Base-by-base conservation (phyloP, 2,329 filamentous ascomycete genomes). In the Fusarium bulbicola region DNA sequence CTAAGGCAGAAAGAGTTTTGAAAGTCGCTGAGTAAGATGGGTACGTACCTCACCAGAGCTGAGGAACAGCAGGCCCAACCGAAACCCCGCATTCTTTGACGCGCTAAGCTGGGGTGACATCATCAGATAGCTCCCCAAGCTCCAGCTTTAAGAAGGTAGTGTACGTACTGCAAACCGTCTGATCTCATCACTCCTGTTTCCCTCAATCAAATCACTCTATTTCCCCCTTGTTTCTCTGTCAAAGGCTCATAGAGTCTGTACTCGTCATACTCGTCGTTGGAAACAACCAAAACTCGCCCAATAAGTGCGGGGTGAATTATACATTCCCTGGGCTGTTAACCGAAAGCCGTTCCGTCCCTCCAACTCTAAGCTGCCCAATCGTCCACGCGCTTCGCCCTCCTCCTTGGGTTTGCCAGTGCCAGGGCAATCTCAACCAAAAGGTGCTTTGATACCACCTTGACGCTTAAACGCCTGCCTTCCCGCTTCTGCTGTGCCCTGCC, bases 331-430 rank as follows among this genome's bases (percentile, higher is more conserved):
- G 63, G 59, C 67, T 70, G 73, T 76, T 76, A 77, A 76, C 76
- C 76, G 73, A 69, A 70, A 70, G 66, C 76, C 69, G 72, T 77
- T 73, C 76, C 76, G 76, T 78, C 76, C 76, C 76, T 78, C 76
- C 76, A 78, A 76, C 63, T 75, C 63, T 57, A 42, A 59, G 59
- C 54, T 60, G 62, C 58, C 75, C 72, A 75, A 71, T 76, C 61
- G 58, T 70, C 61, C 73, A 63, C 60, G 32, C 43, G 74, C 65
- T 66, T 62, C 63, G 46, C 64, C 65, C 73, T 71, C 63, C 68
- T 64, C 60, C 47, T 59, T 65, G 21, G 20, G 56, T 68, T 63
- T 67, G 40, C 59, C 49, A 61, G 59, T 24, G 56, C 76, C 62
- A 76, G 73, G 72, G 59, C 74, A 74, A 72, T 73, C 73, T 76